phyloP scores from a whole-genome alignment of 2,329 filamentous ascomycete genomes.

The Elsinoe batatas region DNA sequence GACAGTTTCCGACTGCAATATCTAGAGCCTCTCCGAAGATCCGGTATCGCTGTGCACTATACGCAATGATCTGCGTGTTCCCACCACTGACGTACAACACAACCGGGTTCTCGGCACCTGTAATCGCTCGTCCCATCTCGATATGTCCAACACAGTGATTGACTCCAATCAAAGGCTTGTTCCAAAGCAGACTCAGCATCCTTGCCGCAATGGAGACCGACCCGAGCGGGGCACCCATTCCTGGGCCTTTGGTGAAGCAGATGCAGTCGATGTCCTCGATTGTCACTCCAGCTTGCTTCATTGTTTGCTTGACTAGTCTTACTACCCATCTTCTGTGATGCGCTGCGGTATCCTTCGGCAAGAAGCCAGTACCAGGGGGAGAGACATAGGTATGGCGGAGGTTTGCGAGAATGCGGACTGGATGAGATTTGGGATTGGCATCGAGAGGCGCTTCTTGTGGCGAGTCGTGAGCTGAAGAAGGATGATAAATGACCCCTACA shows the following conservation, averaged over 20 bases:
- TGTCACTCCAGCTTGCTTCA: constrained; percentile 56
- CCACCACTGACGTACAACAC: constrained; percentile 93
- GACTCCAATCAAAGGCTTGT: constrained; percentile 79
- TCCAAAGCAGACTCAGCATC: constrained; percentile 74
- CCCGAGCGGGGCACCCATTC: constrained; percentile 90
- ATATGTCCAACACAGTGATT: constrained; percentile 99
- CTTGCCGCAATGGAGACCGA: constrained; percentile 78
- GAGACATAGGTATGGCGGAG: constrained; percentile 88
- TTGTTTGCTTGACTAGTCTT: constrained; percentile 65
- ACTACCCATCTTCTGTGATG: constrained; percentile 87
- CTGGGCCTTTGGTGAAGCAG: constrained; percentile 90
- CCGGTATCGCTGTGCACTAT: constrained; percentile 85
- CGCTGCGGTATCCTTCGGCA: constrained; percentile 89
- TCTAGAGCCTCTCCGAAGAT: constrained; percentile 98
- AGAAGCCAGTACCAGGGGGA: constrained; percentile 85
- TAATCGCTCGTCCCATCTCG: constrained; percentile 94
- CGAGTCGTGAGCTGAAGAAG: constrained; percentile 33
- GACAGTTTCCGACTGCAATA: constrained; percentile 94
- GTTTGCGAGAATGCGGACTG: constrained; percentile 73
- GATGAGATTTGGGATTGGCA: constrained; percentile 25
- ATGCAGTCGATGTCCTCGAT: constrained; percentile 72
- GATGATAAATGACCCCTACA: constrained; percentile 81
- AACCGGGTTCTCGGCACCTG: constrained; percentile 79
- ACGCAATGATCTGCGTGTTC: constrained; percentile 97
- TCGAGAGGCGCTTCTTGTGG: constrained; percentile 13